Conservation (phyloP, 116 monocot genomes). For the Dioscorea cayenensis region DNA sequence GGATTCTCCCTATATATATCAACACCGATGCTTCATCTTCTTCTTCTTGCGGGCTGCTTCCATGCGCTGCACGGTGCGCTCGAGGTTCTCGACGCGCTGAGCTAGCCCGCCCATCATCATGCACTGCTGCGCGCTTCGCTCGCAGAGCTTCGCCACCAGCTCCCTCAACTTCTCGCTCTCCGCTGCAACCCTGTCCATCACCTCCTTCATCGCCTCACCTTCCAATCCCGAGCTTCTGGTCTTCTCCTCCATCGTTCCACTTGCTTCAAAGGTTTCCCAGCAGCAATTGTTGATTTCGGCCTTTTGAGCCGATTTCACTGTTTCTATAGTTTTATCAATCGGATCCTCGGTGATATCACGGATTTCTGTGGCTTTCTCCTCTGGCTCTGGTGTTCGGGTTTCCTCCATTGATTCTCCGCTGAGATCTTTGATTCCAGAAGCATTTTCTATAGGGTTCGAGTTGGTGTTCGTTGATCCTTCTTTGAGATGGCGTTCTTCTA, state of each 20-base stretch:
- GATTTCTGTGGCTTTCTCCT: not conserved
- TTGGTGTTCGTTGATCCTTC: no score
- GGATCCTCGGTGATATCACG: not conserved
- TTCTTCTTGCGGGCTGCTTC: conserved; percentile 36
- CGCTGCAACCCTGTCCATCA: conserved; percentile 43
- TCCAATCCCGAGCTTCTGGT: not conserved
- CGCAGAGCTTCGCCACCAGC: conserved; percentile 46
- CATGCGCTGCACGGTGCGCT: conserved; percentile 36
- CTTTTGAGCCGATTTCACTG: no score
- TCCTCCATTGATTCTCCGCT: no score
- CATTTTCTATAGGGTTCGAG: no score
- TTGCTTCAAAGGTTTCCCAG: not conserved
- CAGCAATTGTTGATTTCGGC: no score
- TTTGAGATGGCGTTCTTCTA: no score
- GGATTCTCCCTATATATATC: not conserved
- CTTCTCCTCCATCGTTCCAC: not conserved
- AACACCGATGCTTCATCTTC: conserved; percentile 5
- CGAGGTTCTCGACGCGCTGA: conserved; percentile 43
- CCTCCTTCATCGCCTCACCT: conserved; percentile 18
- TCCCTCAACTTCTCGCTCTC: conserved; percentile 45
- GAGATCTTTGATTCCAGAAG: no score
- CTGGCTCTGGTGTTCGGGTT: no score
- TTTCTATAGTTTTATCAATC: not conserved
- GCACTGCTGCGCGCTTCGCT: conserved; percentile 53
- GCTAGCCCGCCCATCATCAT: conserved; percentile 44